Evolutionary conservation across 305 asterid species (phyloP), one percentile per base, ranked within the genome.

Genomic region (Ajuga reptans): DNA sequence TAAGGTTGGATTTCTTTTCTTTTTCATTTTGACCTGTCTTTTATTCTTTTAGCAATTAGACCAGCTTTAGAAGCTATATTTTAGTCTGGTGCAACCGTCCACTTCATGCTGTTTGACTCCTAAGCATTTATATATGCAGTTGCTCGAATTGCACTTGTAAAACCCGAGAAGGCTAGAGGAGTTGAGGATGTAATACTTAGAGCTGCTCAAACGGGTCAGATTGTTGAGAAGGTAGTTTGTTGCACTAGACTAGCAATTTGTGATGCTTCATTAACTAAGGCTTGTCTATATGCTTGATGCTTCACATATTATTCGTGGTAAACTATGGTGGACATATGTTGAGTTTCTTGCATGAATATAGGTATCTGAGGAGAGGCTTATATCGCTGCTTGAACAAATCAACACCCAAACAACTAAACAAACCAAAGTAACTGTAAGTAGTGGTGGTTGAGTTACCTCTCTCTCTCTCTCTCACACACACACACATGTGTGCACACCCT

Each of bases 121-220:
- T 31, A 14, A 56, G 24, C 56, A 43, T 73, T 50, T 61, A 18
- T 77, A 8, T 70, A 15, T 66, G 72, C 79, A 92, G 97, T 92
- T 81, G 96, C 97, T 77, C 89, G 97, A 67, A 92, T 92, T 75
- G 96, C 97, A 12, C 79, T 92, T 72, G 97, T 92, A 69, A 92
- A 92, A 82, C 97, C 98, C 17, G 97, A 92, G 31, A 92, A 92
- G 84, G 97, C 98, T 68, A 84, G 95, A 80, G 97, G 97, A 59
- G 97, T 90, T 24, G 98, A 92, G 80, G 98, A 92, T 84, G 89
- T 88, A n/a, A 81, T 92, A 51, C 74, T 92, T 50, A 81, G 98
- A 81, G 89, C 97, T 67, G 96, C 95, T 67, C 93, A 89, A 51
- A 68, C 60, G 81, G 96, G 98, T 64, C 98, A 92, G 81, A 87